These are phyloP conservation scores for Pogostemon cablin DNA, from an alignment of 257 asterid genomes.

Conservation along the genomic window DNA sequence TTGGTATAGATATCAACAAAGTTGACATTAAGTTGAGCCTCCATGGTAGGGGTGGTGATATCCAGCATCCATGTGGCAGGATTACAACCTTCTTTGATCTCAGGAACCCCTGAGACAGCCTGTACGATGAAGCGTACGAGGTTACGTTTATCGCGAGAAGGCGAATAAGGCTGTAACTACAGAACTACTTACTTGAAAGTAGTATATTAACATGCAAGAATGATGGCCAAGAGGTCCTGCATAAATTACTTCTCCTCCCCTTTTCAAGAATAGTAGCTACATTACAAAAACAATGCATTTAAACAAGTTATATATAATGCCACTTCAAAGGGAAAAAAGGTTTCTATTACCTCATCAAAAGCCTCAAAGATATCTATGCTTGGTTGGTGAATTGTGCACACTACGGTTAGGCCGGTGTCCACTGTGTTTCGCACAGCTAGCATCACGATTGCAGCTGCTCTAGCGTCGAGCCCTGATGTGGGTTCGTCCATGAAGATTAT, in stretches of 20 bases:
- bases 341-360: slow-evolving; percentile 63
- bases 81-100: slow-evolving; percentile 46
- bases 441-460: slow-evolving; percentile 79
- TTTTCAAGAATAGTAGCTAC: slow-evolving; percentile 68
- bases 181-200: not conserved
- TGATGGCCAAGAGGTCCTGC: slow-evolving; percentile 64
- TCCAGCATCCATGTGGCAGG: slow-evolving; percentile 71
- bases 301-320: too few species aligned
- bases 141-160: too few species aligned
- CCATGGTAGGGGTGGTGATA: slow-evolving; percentile 49
- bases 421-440: slow-evolving; percentile 75
- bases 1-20: slow-evolving; percentile 54
- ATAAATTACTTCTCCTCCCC: slow-evolving; percentile 66
- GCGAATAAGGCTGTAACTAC: too few species aligned
- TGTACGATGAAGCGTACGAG: slow-evolving; percentile 22
- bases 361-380: slow-evolving; percentile 71
- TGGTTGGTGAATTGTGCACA: slow-evolving; percentile 78
- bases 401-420: slow-evolving; percentile 77
- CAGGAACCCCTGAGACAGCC: slow-evolving; percentile 52
- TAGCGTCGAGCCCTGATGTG: slow-evolving; percentile 75
- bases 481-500: slow-evolving; percentile 80
- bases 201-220: slow-evolving; percentile 27
- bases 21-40: slow-evolving; percentile 48
- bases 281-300: too few species aligned
- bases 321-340: not conserved